A percentile compares a stretch with the other conserved stretches of the same genome.
Evolutionary conservation across 2,329 filamentous ascomycete genomes (phyloP).

Genomic region (Podosphaera aphanis): DNA sequence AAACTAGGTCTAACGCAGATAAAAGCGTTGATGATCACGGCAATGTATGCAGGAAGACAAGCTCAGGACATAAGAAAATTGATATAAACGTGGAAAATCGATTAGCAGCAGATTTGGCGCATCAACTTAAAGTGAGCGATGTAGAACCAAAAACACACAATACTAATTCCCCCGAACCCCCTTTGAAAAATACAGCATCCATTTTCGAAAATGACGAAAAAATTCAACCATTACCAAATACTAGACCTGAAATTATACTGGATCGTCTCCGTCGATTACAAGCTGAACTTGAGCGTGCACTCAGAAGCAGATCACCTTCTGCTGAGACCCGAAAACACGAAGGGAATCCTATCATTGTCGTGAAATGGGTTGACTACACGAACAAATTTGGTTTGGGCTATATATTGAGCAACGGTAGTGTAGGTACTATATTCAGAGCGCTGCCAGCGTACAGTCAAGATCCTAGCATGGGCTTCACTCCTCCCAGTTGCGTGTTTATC

Average conservation of each 20-base stretch:
- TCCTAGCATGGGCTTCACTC: slow-evolving; percentile 26
- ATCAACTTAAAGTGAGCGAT: slow-evolving; percentile 9
- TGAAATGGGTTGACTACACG: slow-evolving; percentile 76
- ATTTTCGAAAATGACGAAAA: slow-evolving; percentile 32
- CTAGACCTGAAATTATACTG: slow-evolving; percentile 33
- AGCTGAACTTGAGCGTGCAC: slow-evolving; percentile 34
- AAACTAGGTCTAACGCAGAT: slow-evolving; percentile 3
- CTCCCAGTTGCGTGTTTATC: slow-evolving; percentile 49
- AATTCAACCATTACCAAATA: slow-evolving; percentile 25
- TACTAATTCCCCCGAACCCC: slow-evolving; percentile 18
- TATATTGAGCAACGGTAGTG: slow-evolving; percentile 58
- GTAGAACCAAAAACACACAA: slow-evolving; percentile 7
- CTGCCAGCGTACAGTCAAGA: slow-evolving; percentile 24
- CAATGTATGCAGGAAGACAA: neutral
- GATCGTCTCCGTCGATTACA: slow-evolving; percentile 32
- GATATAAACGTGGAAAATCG: slow-evolving; percentile 13
- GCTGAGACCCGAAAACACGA: slow-evolving; percentile 31
- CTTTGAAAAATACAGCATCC: slow-evolving; percentile 14
- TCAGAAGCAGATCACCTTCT: slow-evolving; percentile 40
- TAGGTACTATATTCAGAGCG: slow-evolving; percentile 43
- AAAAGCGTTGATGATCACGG: slow-evolving; percentile 3
- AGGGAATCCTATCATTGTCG: slow-evolving; percentile 36
- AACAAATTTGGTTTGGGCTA: slow-evolving; percentile 72
- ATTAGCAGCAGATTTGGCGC: slow-evolving; percentile 13
- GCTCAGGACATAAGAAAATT: slow-evolving; percentile 3